Base-by-base conservation (phyloP, 1,139 yeast genomes). In the Suhomyces wounanorum region DNA sequence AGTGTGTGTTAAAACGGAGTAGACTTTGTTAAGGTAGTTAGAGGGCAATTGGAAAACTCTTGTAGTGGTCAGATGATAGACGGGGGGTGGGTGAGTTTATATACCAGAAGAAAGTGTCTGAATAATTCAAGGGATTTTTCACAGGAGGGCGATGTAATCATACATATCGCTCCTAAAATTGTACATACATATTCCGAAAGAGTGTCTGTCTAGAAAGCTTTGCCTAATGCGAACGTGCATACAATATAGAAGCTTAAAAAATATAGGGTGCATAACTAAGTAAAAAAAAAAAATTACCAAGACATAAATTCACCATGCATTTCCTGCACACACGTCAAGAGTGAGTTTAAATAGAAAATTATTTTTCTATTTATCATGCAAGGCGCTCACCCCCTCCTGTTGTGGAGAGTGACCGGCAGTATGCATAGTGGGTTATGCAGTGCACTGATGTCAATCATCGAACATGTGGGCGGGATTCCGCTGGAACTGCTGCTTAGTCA, bases 81-180 rank as follows among this genome's bases (percentile, higher is more conserved):
- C 2, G 18, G 35, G 18, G 44, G 44, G 36, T 8, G 40, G 47
- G 40, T 28, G 37, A 30, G 31, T 39, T 43, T 47, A 39, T 43
- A 47, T 43, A 43, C 35, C 5, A 21, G 8, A 23, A 28, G 43
- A 11, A 23, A 40, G 26, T 10, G 26, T 28, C 25, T 16, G 43
- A 38, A 25, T 30, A 31, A 33, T 43, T n/a, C 33, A 47, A 43
- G 50, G 50, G 47, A 48, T 44, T 48, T 48, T 48, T 48, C 51
- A 48, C 43, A 40, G 43, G 43, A 35, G 36, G 35, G 40, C 45
- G 31, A 48, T 48, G 51, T 48, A 44, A 48, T 48, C 48, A 33
- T 44, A 44, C 51, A 43, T 48, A 33, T n/a, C 16, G 31, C 36
- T 37, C 50, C 43, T 42, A 46, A 41, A 46, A 46, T 40, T 30